phyloP scores from a whole-genome alignment of 208 protist species.

The Crithidia thermophila region DNA sequence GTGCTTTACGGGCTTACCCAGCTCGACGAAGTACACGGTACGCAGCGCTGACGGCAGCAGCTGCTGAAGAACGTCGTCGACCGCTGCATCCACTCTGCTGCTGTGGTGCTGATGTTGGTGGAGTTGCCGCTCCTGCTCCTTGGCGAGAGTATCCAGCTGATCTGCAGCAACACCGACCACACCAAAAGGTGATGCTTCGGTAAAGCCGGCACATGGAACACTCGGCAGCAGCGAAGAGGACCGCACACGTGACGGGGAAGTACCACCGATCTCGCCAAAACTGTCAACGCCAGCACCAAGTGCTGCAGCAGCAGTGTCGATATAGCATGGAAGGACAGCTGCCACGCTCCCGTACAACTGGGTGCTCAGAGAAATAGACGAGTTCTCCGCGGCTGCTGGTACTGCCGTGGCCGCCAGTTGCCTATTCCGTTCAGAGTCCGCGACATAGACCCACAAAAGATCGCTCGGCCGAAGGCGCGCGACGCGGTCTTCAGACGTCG shows the following conservation, averaged over 20 bases:
- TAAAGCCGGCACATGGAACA: constrained; percentile 14
- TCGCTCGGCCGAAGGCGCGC: constrained; percentile 3
- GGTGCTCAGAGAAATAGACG: too few species aligned
- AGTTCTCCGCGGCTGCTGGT: too few species aligned
- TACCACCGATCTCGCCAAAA: too few species aligned
- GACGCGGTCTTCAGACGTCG: too few species aligned
- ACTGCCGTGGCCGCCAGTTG: neutral
- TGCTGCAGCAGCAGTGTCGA: neutral
- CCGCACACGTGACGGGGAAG: neutral
- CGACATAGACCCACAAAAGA: constrained; percentile 34
- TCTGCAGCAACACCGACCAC: constrained; percentile 12
- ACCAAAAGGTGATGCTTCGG: constrained; percentile 10
- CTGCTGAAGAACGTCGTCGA: constrained; percentile 16
- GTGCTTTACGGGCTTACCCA: neutral
- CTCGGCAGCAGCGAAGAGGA: neutral
- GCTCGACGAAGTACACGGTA: constrained; percentile 14
- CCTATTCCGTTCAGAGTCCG: constrained; percentile 1
- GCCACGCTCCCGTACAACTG: constrained; percentile 15
- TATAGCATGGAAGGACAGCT: constrained; percentile 4
- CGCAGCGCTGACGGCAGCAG: constrained; percentile 24
- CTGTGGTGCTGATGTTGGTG: neutral
- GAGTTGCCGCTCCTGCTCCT: neutral
- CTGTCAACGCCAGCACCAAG: neutral
- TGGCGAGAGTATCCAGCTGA: constrained; percentile 8
- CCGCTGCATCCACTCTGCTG: neutral